Conservation (phyloP, 371 early-diverging fungal species). For the Mucor velutinosus region DNA sequence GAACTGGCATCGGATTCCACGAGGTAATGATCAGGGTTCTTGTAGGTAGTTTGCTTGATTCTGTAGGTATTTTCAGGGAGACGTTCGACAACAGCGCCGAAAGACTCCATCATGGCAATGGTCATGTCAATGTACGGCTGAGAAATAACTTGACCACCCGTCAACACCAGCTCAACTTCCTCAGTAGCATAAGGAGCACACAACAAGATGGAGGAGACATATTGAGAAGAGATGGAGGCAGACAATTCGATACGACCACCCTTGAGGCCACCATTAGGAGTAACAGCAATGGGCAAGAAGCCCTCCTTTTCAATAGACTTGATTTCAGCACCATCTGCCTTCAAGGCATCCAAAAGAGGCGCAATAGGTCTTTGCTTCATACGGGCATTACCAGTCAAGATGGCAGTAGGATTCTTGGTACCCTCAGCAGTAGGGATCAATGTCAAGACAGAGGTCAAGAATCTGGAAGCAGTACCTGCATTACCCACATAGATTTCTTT, state of each 20-base stretch:
- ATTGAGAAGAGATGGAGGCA: slow-evolving; percentile 95
- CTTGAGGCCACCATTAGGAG: slow-evolving; percentile 75
- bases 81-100: slow-evolving; percentile 84
- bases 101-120: slow-evolving; percentile 94
- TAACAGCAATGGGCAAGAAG: slow-evolving; percentile 85
- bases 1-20: slow-evolving; percentile 97
- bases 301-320: slow-evolving; percentile 81
- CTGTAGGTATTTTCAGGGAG: slow-evolving; percentile 79
- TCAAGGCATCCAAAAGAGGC: slow-evolving; percentile 86
- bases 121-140: slow-evolving; percentile 99
- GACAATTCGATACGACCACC: slow-evolving; percentile 91
- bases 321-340: slow-evolving; percentile 77
- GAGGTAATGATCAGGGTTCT: slow-evolving; percentile 81
- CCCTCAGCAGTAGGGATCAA: slow-evolving; percentile 62
- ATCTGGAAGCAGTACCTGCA: slow-evolving; percentile 97
- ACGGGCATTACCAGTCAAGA: slow-evolving; percentile 94
- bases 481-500: slow-evolving; percentile 93
- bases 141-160: slow-evolving; percentile 94
- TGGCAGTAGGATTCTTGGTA: slow-evolving; percentile 43
- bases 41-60: slow-evolving; percentile 78
- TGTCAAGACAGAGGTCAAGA: slow-evolving; percentile 88
- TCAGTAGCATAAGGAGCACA: slow-evolving; percentile 92
- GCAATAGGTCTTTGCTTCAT: slow-evolving; percentile 97
- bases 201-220: slow-evolving; percentile 94
- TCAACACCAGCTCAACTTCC: slow-evolving; percentile 80